Percentiles rank a stretch among this genome's conserved stretches.
These are phyloP conservation scores for Sherardia arvensis DNA, from an alignment of 257 asterid genomes.

Conservation along the genomic window DNA sequence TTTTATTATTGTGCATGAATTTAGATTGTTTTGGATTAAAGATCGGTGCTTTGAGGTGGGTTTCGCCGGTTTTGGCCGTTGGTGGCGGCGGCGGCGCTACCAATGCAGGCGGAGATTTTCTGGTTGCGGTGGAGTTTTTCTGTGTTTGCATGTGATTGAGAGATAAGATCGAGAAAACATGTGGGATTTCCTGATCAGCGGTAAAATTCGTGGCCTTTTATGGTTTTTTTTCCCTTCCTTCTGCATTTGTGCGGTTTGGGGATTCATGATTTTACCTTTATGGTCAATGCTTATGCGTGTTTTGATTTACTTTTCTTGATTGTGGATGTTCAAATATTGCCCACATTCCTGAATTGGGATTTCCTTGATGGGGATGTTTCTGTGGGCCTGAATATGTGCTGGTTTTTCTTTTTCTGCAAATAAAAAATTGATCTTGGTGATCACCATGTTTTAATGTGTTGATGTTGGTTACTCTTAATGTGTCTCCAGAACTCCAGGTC, in stretches of 20 bases:
- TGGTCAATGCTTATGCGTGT: background rate
- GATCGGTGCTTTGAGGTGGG: background rate
- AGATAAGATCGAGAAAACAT: constrained; percentile 42
- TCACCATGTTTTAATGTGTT: background rate
- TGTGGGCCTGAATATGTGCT: constrained; percentile 1
- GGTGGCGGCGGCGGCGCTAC: constrained; percentile 25
- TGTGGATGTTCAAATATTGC: background rate
- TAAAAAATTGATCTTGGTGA: background rate
- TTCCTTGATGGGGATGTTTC: constrained; percentile 2
- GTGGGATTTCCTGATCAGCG: constrained; percentile 30
- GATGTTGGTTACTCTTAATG: background rate
- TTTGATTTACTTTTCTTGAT: background rate
- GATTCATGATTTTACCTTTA: background rate
- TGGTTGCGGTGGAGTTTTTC: background rate
- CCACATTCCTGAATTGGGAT: constrained; percentile 7
- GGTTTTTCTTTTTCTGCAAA: constrained; percentile 1
- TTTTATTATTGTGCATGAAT: constrained; percentile 5
- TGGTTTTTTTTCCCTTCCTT: constrained; percentile 2
- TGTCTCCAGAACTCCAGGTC: background rate
- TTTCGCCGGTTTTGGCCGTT: background rate
- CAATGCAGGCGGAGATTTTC: constrained; percentile 33
- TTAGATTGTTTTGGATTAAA: background rate
- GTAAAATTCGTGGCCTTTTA: constrained; percentile 8
- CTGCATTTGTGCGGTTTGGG: constrained; percentile 7
- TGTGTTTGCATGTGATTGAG: constrained; percentile 39